Evolutionary conservation across 768 basidiomycete genomes (phyloP), one percentile per base, ranked within the genome.

Genomic region (Hortiboletus campestris): DNA sequence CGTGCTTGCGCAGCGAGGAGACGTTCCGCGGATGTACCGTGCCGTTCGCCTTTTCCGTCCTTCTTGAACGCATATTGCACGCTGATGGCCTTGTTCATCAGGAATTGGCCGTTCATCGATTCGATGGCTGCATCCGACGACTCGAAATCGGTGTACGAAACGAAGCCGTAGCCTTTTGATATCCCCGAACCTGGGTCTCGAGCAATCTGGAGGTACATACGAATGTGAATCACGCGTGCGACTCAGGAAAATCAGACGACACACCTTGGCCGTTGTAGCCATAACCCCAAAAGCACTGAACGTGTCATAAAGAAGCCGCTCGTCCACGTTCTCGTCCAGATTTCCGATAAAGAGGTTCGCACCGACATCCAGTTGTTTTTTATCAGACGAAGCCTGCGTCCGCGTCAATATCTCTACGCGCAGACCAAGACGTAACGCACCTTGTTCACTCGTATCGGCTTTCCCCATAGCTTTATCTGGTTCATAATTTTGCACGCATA

Each of bases 401-500:
- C 53, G 52, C 43, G 46, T 46, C 22, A 28, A 35, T 22, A 32
- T 22, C 29, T 12, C 9, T 14, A 5, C 7, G 14, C 31, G 39
- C 14, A 57, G 28, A 40, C 10, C 28, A 34, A 34, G 0, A 41
- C 9, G 19, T 2, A n/a, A 76, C 86, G 67, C 60, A 91, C 94
- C 88, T 98, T 99, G 81, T 98, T 98, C 60, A 99, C 96, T 62
- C 97, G 82, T 56, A 99, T 97, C 32, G 97, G 97, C 70, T 98
- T 98, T 25, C 97, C 97, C 84, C 91, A 99, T 50, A 99, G 74
- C 74, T 99, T 99, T 71, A 99, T 98, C 80, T 98, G 96, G 72
- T 99, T 99, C 96, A 98, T 98, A 65, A 98, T 98, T 81, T 98
- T 97, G 82, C 96, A 98, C 55, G 94, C 96, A 74, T 99, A 99